A percentile compares a stretch with the other conserved stretches of the same genome.
Evolutionary conservation across 345 rosid species (phyloP).

Genomic region (Eucalyptus sp.): DNA sequence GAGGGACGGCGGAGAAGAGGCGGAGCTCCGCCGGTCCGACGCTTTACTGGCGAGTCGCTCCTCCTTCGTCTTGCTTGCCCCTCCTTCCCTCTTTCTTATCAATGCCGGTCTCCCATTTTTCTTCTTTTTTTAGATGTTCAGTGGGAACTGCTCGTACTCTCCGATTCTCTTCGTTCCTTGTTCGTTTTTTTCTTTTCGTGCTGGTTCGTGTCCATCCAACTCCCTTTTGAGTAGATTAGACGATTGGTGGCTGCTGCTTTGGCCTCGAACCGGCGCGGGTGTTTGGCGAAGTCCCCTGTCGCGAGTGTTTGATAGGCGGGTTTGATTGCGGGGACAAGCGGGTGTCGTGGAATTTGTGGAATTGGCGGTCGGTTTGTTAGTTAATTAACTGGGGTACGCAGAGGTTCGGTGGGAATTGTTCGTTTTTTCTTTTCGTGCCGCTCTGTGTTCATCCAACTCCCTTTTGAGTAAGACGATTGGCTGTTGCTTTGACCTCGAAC

Average conservation of each 20-base stretch:
- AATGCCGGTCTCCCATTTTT: too few relatives aligned
- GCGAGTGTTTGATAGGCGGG: not conserved
- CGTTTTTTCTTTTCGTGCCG: too few relatives aligned
- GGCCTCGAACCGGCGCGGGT: not conserved
- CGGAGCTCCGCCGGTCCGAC: not conserved
- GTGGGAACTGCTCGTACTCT: not conserved
- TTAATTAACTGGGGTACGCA: not conserved
- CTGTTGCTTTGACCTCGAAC: not conserved
- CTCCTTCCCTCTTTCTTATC: not conserved
- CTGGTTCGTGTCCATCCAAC: not conserved
- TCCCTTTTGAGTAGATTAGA: not conserved
- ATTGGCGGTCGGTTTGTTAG: not conserved
- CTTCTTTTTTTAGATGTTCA: rapidly evolving
- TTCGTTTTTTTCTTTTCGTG: not conserved
- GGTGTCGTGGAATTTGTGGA: not conserved
- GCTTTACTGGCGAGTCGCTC: not conserved
- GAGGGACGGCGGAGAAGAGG: not conserved
- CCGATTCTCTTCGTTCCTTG: not conserved
- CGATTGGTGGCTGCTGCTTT: not conserved
- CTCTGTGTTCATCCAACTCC: not conserved
- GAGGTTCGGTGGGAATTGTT: too few relatives aligned
- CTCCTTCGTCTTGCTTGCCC: not conserved
- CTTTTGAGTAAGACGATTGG: not conserved
- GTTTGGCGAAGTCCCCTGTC: not conserved
- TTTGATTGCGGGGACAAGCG: not conserved